Conservation (phyloP, 2,329 filamentous ascomycete species). For the Xylaria multiplex region DNA sequence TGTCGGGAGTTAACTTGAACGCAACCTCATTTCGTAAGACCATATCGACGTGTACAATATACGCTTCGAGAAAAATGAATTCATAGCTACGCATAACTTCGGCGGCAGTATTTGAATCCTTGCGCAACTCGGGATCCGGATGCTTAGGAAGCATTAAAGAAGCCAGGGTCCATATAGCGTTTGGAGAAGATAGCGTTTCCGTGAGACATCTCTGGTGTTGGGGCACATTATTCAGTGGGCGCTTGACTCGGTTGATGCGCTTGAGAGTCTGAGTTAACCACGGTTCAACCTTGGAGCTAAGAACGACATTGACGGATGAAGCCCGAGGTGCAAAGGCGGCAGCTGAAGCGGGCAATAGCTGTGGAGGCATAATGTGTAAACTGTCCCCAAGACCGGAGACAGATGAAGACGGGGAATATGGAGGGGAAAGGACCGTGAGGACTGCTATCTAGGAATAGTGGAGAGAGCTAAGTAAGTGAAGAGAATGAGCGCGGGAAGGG, state of each 20-base stretch:
- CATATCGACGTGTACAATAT: conserved; percentile 99
- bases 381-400: conserved; percentile 22
- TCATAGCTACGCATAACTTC: conserved; percentile 94
- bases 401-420: conserved; percentile 33
- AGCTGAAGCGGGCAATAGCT: conserved; percentile 93
- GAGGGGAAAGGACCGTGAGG: conserved; percentile 40
- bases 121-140: conserved; percentile 83
- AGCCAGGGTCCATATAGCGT: conserved; percentile 93
- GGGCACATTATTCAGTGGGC: conserved; percentile 93
- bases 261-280: conserved; percentile 98
- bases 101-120: conserved; percentile 82
- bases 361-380: conserved; percentile 78
- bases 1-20: conserved; percentile 95
- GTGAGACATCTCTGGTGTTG: conserved; percentile 96
- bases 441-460: conserved; percentile 49
- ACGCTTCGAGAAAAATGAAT: conserved; percentile 92
- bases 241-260: conserved; percentile 95
- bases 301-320: conserved; percentile 91
- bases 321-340: conserved; percentile 92
- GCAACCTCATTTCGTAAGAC: conserved; percentile 96
- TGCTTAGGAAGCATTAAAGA: conserved; percentile 93
- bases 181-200: conserved; percentile 87
- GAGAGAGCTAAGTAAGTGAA: conserved; percentile 40
- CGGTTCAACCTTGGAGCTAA: conserved; percentile 90
- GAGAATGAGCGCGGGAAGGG: conserved; percentile 41